Percentiles rank a stretch among this genome's conserved stretches.
Evolutionary conservation across 2,329 filamentous ascomycete species (phyloP).

Genomic region (Epichloe hybrida): DNA sequence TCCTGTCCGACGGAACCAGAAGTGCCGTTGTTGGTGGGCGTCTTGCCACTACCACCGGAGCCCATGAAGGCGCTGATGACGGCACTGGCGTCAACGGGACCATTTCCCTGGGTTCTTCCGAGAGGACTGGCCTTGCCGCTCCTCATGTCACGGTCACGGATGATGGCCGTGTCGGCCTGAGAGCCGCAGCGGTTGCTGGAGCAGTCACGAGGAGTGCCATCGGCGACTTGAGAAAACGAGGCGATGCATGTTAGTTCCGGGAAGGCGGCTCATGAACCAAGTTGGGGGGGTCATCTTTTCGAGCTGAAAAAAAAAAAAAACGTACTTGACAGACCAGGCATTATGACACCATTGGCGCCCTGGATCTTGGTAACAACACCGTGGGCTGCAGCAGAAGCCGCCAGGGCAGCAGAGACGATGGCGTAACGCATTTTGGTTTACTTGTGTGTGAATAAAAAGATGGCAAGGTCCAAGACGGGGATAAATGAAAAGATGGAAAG

Average conservation of each 20-base stretch:
- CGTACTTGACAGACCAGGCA: slow-evolving; percentile 39
- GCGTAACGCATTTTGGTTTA: slow-evolving; percentile 19
- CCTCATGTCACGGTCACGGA: slow-evolving; percentile 45
- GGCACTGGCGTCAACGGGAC: slow-evolving; percentile 41
- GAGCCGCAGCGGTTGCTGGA: slow-evolving; percentile 46
- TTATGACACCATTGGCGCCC: slow-evolving; percentile 47
- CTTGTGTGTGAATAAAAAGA: not conserved
- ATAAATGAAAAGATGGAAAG: too few relatives aligned
- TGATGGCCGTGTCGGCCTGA: slow-evolving; percentile 59
- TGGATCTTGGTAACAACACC: slow-evolving; percentile 41
- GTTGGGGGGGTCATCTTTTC: not conserved
- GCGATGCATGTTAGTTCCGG: slow-evolving; percentile 1
- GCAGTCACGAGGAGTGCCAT: slow-evolving; percentile 57
- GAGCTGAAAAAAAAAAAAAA: not conserved
- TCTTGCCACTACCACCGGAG: slow-evolving; percentile 12
- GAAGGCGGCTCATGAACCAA: not conserved
- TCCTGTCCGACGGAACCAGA: slow-evolving; percentile 27
- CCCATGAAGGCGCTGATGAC: slow-evolving; percentile 51
- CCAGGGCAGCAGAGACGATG: slow-evolving; percentile 18
- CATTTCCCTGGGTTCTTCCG: slow-evolving; percentile 48
- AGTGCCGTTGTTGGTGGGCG: slow-evolving; percentile 25
- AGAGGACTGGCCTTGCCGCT: slow-evolving; percentile 40
- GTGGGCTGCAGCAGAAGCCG: slow-evolving; percentile 40
- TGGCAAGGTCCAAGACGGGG: too few relatives aligned
- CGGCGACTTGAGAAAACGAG: slow-evolving; percentile 31